phyloP scores from a whole-genome alignment of 2,329 filamentous ascomycete genomes.

The Hypocrella siamensis region DNA sequence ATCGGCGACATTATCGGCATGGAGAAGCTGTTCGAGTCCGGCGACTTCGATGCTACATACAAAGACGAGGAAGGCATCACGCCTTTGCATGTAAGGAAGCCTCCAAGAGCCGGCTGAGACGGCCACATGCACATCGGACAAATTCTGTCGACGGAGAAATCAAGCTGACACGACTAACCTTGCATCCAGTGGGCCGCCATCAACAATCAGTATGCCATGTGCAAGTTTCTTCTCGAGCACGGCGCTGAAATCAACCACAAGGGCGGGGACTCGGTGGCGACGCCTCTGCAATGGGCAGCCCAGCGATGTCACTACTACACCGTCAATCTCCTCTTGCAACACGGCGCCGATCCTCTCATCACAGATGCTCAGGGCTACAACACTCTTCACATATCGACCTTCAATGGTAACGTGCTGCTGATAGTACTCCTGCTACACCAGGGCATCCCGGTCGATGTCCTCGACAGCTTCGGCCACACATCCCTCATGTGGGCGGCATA shows the following conservation, averaged over 20 bases:
- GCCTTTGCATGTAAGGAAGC: conserved; percentile 80
- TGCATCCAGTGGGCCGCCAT: conserved; percentile 87
- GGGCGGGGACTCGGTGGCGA: conserved; percentile 88
- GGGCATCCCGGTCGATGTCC: conserved; percentile 83
- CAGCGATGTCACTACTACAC: conserved; percentile 95
- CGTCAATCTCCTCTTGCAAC: conserved; percentile 78
- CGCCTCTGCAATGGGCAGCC: conserved; percentile 90
- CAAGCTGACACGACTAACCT: background rate
- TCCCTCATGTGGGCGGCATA: conserved; percentile 98
- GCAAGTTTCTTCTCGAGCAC: conserved; percentile 74
- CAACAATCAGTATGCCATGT: conserved; percentile 96
- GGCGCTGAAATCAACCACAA: conserved; percentile 90
- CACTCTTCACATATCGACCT: conserved; percentile 88
- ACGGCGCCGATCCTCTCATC: conserved; percentile 83
- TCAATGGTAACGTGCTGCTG: conserved; percentile 88
- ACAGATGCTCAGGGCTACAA: conserved; percentile 96
- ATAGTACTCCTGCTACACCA: conserved; percentile 84
- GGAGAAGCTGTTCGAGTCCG: conserved; percentile 75
- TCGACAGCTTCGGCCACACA: conserved; percentile 82
- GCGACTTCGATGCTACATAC: conserved; percentile 69
- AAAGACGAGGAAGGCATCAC: conserved; percentile 88
- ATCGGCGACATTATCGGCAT: conserved; percentile 75
- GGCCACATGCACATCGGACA: no score
- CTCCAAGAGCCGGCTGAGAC: no score
- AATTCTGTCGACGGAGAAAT: no score